These are phyloP conservation scores for Chamaenerion angustifolium DNA, from an alignment of 345 rosid species.

Conservation along the genomic window DNA sequence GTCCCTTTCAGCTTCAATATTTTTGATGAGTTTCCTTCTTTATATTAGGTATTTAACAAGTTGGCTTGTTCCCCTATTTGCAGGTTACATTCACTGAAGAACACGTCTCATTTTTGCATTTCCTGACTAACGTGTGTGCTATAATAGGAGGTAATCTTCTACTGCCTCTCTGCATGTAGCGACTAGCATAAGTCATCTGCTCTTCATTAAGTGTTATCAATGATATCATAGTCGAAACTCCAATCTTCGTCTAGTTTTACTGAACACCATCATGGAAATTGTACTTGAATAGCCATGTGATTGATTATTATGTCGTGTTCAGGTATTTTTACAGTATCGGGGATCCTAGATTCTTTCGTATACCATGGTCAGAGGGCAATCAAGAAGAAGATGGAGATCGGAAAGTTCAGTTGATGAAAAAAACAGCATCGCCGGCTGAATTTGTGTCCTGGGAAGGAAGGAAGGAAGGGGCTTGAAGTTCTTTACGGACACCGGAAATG, in stretches of 20 bases:
- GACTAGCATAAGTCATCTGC: too few species aligned
- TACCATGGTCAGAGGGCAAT: slow-evolving; percentile 91
- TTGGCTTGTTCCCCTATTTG: slow-evolving; percentile 14
- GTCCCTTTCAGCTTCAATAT: neutral
- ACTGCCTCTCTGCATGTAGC: neutral
- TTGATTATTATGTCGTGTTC: slow-evolving; percentile 7
- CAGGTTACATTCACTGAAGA: slow-evolving; percentile 79
- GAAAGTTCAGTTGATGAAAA: slow-evolving; percentile 54
- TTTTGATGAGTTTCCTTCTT: too few species aligned
- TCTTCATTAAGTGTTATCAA: too few species aligned
- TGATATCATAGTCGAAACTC: neutral
- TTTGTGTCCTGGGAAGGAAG: too few species aligned
- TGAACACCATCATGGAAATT: too few species aligned
- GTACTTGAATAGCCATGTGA: neutral
- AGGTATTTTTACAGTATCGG: slow-evolving; percentile 91
- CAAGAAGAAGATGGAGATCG: slow-evolving; percentile 93
- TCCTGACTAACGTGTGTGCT: slow-evolving; percentile 84
- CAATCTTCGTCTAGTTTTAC: neutral
- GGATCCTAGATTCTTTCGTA: slow-evolving; percentile 73
- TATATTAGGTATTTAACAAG: too few species aligned
- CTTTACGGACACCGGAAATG: too few species aligned
- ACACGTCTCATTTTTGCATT: slow-evolving; percentile 84
- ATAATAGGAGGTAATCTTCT: slow-evolving; percentile 69
- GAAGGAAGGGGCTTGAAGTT: too few species aligned
- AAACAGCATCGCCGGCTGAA: too few species aligned